These are phyloP conservation scores for Aquilaria yunnanensis DNA, from an alignment of 345 rosid species.

Conservation along the genomic window DNA sequence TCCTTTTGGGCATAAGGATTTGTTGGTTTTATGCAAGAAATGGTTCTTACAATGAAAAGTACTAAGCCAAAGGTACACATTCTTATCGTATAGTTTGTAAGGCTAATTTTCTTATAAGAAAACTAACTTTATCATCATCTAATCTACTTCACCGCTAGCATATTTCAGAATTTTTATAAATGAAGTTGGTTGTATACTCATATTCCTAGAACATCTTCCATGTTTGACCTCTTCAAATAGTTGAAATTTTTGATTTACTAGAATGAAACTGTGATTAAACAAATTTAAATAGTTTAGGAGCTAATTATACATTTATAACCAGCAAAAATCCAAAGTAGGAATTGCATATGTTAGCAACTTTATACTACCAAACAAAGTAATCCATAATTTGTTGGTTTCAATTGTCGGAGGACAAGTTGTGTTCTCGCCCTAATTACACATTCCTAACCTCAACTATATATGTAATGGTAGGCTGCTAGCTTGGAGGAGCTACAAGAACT, in stretches of 20 bases:
- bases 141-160: background rate
- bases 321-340: too few relatives aligned
- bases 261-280: too few relatives aligned
- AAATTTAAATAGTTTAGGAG: background rate
- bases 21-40: constrained; percentile 35
- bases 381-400: too few relatives aligned
- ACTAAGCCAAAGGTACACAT: constrained; percentile 15
- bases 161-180: background rate
- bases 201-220: too few relatives aligned
- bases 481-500: constrained; percentile 25
- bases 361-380: too few relatives aligned
- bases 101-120: background rate
- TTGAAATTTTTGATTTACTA: too few relatives aligned
- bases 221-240: too few relatives aligned
- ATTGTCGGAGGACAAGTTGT: too few relatives aligned
- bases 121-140: background rate
- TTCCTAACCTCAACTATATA: background rate
- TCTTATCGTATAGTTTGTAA: too few relatives aligned
- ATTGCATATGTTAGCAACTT: too few relatives aligned
- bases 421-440: too few relatives aligned
- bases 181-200: background rate
- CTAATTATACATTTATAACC: background rate
- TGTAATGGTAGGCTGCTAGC: constrained; percentile 13
- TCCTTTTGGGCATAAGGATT: constrained; percentile 18
- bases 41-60: constrained; percentile 27